Evolutionary conservation across 2,329 filamentous ascomycete species (phyloP).

Genomic region (Pezicula carpinea): DNA sequence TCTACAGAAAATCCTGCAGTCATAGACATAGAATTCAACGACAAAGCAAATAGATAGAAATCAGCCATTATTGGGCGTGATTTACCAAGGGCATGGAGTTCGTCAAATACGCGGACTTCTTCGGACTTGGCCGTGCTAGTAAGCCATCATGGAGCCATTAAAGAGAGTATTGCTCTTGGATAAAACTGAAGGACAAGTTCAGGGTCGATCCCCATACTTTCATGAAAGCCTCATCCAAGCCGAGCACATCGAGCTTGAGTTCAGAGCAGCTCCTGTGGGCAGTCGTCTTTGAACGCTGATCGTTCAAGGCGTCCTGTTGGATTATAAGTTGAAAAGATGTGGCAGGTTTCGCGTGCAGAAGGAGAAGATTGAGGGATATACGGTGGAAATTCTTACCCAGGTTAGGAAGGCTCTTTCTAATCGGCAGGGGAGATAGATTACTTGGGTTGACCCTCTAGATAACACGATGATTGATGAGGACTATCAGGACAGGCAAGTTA

Average conservation of each 20-base stretch:
- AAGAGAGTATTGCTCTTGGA: background rate
- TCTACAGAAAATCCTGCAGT: too few species aligned
- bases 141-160: slow-evolving; percentile 3
- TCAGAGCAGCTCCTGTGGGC: slow-evolving; percentile 1
- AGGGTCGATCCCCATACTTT: too few species aligned
- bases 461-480: background rate
- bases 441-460: background rate
- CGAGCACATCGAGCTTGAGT: slow-evolving; percentile 6
- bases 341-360: background rate
- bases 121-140: too few species aligned
- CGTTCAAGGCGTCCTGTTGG: slow-evolving; percentile 1
- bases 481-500: too few species aligned
- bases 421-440: background rate
- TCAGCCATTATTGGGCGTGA: too few species aligned
- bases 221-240: background rate
- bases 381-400: slow-evolving; percentile 6
- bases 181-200: too few species aligned
- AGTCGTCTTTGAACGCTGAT: slow-evolving; percentile 4
- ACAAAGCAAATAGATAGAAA: too few species aligned
- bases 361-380: slow-evolving; percentile 7
- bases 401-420: background rate
- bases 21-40: too few species aligned
- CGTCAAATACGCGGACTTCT: too few species aligned
- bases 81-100: too few species aligned
- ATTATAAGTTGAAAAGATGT: background rate